phyloP scores from a whole-genome alignment of 2,329 filamentous ascomycete genomes.

The Albifimbria verrucaria region DNA sequence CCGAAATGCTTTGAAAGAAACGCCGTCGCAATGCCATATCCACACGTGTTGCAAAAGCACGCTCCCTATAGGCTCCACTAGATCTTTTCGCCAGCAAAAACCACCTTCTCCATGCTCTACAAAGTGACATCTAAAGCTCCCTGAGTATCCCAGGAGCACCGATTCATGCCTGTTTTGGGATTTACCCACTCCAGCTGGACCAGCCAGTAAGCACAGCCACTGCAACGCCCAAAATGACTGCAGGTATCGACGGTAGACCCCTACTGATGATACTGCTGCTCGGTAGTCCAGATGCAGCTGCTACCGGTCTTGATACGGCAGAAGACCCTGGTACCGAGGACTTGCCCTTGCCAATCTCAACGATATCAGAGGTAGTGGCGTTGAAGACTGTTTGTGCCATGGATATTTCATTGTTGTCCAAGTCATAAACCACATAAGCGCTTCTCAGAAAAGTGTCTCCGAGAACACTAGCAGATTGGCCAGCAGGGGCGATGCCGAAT shows the following conservation, averaged over 20 bases:
- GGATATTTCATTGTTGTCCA: conserved; percentile 68
- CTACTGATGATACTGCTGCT: background rate
- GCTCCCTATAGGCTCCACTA: background rate
- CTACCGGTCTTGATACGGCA: conserved; percentile 43
- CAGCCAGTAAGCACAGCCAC: background rate
- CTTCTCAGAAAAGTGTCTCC: conserved; percentile 74
- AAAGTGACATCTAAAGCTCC: background rate
- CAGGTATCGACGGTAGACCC: background rate
- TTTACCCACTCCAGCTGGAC: background rate
- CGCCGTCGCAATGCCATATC: conserved; percentile 7
- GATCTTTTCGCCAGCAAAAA: background rate
- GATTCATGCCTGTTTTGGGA: background rate
- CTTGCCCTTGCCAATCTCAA: conserved; percentile 52
- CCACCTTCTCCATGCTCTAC: no score
- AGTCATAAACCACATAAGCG: conserved; percentile 73
- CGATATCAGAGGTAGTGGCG: conserved; percentile 39
- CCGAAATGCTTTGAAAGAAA: background rate
- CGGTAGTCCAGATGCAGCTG: conserved; percentile 43
- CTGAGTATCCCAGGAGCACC: background rate
- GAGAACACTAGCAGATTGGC: conserved; percentile 54
- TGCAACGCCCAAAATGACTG: background rate
- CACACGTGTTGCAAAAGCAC: background rate
- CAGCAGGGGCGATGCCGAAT: conserved; percentile 64
- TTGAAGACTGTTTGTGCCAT: conserved; percentile 66
- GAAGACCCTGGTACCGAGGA: conserved; percentile 52